Evolutionary conservation across 148 eudicot species (phyloP).

Genomic region (Dianthus caryophyllus): DNA sequence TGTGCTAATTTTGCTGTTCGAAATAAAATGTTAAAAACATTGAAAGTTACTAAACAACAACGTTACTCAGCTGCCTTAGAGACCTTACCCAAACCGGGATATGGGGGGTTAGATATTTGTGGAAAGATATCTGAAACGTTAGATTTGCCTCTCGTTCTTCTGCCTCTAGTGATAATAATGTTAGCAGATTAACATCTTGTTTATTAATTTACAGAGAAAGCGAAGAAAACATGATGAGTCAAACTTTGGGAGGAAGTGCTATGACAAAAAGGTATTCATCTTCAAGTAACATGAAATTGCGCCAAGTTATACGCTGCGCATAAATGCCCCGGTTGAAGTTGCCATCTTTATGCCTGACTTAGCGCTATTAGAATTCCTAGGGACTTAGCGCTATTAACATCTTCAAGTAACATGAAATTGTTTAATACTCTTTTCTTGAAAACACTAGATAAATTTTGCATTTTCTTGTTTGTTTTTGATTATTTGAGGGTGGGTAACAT

Average conservation of each 20-base stretch:
- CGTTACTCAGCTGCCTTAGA: too few species aligned
- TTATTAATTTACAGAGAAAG: constrained; percentile 30
- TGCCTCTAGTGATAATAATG: neutral
- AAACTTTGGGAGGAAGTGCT: constrained; percentile 36
- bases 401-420: constrained; percentile 5
- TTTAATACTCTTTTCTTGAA: neutral
- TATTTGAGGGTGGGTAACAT: too few species aligned
- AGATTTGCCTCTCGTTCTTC: too few species aligned
- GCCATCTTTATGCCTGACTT: too few species aligned
- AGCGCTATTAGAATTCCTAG: too few species aligned
- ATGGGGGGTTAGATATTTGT: neutral
- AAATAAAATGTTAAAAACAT: neutral
- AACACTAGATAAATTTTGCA: neutral
- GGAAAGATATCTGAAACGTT: neutral
- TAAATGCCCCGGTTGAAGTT: too few species aligned
- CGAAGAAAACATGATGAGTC: constrained; percentile 39
- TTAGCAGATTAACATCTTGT: neutral
- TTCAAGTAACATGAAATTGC: constrained; percentile 7
- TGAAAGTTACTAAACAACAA: too few species aligned
- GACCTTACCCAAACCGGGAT: too few species aligned
- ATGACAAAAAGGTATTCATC: constrained; percentile 37
- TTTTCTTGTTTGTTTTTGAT: too few species aligned
- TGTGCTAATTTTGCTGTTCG: neutral
- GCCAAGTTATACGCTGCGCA: neutral
- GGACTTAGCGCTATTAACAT: too few species aligned